Conservation (phyloP, 2,329 filamentous ascomycete species). For the Madurella mycetomatis region DNA sequence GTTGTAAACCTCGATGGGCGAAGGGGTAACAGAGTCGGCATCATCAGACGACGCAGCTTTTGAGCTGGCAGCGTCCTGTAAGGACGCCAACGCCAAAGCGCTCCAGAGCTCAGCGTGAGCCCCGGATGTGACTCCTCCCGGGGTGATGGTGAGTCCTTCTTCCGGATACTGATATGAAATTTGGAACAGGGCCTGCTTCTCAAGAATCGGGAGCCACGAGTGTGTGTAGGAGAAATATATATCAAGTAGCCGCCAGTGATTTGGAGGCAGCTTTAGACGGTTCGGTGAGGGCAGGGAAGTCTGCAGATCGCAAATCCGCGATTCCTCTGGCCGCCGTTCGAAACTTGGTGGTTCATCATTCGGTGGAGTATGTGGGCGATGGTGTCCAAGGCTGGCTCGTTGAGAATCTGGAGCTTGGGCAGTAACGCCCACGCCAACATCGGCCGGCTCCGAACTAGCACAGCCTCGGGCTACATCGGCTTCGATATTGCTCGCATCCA, state of each 20-base stretch:
- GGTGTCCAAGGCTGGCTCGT: neutral
- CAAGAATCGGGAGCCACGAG: conserved; percentile 70
- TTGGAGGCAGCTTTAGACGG: conserved; percentile 41
- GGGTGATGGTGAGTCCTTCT: conserved; percentile 17
- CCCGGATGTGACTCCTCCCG: conserved; percentile 31
- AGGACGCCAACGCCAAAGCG: conserved; percentile 53
- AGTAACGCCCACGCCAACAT: neutral
- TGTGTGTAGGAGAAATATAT: conserved; percentile 73
- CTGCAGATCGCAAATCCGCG: neutral
- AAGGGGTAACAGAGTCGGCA: conserved; percentile 23
- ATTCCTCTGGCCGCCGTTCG: neutral
- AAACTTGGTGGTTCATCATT: neutral
- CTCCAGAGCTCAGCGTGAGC: conserved; percentile 57
- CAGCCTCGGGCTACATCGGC: conserved; percentile 27
- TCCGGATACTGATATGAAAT: conserved; percentile 41
- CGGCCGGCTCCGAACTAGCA: neutral
- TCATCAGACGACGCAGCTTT: conserved; percentile 10
- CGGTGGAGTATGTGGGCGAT: neutral
- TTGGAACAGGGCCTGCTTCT: conserved; percentile 58
- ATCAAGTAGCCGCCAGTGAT: conserved; percentile 60
- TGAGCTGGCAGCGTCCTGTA: conserved; percentile 42
- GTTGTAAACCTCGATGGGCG: conserved; percentile 42
- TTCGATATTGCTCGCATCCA: conserved; percentile 31
- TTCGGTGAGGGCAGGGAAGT: neutral
- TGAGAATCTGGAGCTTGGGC: neutral